Evolutionary conservation across 2,329 filamentous ascomycete species (phyloP).

Genomic region (Pseudogymnoascus sp.): DNA sequence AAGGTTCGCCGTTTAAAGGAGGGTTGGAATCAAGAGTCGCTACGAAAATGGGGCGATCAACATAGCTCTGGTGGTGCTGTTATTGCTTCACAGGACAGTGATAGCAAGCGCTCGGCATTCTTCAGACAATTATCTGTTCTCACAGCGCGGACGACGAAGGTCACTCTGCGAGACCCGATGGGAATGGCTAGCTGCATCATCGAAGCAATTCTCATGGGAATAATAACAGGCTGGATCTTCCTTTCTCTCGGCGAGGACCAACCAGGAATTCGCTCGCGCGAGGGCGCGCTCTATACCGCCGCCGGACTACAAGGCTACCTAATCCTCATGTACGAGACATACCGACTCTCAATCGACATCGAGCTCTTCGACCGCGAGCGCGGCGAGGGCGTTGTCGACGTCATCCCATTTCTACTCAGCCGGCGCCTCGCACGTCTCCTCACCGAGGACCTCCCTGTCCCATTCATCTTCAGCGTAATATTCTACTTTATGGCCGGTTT

Average conservation of each 20-base stretch:
- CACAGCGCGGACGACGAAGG: constrained; percentile 59
- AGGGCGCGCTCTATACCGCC: constrained; percentile 65
- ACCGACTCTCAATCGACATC: constrained; percentile 66
- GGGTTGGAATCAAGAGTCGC: constrained; percentile 44
- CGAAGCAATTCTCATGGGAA: constrained; percentile 61
- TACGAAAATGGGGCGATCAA: constrained; percentile 15
- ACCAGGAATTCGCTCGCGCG: constrained; percentile 62
- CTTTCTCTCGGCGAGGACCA: constrained; percentile 55
- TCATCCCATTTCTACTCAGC: constrained; percentile 61
- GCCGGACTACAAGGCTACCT: constrained; percentile 68
- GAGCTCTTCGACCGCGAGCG: constrained; percentile 67
- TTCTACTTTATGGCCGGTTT: constrained; percentile 76
- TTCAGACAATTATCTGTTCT: constrained; percentile 55
- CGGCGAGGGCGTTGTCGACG: constrained; percentile 62
- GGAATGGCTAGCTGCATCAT: constrained; percentile 62
- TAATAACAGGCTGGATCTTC: constrained; percentile 68
- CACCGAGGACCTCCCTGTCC: constrained; percentile 65
- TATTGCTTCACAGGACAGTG: not conserved
- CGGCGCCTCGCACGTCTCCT: constrained; percentile 59
- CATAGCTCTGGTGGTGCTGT: not conserved
- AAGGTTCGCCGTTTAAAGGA: constrained; percentile 53
- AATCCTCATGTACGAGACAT: constrained; percentile 67
- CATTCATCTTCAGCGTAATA: constrained; percentile 60
- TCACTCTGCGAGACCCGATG: constrained; percentile 68
- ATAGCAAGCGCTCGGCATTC: constrained; percentile 42